A percentile compares a stretch with the other conserved stretches of the same genome.
Conservation (phyloP, 768 basidiomycete species). For the Termitomyces sp. region DNA sequence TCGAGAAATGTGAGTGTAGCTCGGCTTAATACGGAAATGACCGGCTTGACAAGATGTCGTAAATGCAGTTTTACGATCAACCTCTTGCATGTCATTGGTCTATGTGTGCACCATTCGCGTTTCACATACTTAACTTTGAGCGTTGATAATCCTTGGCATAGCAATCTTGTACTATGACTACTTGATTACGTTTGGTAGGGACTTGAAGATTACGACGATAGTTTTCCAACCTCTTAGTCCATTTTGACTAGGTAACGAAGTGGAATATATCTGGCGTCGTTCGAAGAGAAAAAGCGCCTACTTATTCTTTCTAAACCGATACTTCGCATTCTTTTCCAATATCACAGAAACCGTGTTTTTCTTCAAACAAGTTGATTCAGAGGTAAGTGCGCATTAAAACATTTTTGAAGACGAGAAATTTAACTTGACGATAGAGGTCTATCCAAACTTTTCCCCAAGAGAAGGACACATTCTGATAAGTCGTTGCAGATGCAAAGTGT, state of each 20-base stretch:
- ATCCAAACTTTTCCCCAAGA: neutral
- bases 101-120: neutral
- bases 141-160: neutral
- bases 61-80: neutral
- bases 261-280: conserved; percentile 8
- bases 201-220: neutral
- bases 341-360: neutral
- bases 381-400: neutral
- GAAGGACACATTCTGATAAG: neutral
- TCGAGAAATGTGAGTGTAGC: neutral
- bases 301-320: conserved; percentile 5
- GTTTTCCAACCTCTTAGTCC: neutral
- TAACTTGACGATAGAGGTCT: neutral
- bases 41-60: neutral
- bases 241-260: conserved; percentile 1
- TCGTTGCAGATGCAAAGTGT: neutral
- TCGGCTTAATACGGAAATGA: neutral
- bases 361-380: neutral
- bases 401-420: no score
- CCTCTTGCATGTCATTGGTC: neutral
- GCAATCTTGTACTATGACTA: conserved; percentile 1
- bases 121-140: neutral
- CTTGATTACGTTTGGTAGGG: neutral
- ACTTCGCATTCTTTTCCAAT: conserved; percentile 2
- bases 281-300: conserved; percentile 2